Evolutionary conservation across 2,329 filamentous ascomycete species (phyloP).

Genomic region (Parastagonospora nodorum): DNA sequence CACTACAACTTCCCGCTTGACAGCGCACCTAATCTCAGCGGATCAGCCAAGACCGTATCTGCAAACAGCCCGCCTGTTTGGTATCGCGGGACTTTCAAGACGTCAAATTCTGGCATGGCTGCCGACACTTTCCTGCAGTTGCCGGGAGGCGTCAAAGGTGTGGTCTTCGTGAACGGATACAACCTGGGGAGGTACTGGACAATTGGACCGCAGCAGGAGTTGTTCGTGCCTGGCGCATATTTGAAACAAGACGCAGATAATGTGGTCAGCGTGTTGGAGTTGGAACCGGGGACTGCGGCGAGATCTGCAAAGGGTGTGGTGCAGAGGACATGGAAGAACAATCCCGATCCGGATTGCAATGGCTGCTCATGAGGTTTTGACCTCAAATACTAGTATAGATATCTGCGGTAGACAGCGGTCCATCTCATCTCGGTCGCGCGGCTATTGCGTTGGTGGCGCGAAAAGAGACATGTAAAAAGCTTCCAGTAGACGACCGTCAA

Average conservation of each 20-base stretch:
- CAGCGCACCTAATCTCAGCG: not conserved
- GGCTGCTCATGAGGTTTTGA: slow-evolving; percentile 1
- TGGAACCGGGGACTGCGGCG: slow-evolving; percentile 44
- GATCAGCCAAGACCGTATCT: not conserved
- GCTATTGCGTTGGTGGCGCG: no score
- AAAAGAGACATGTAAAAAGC: no score
- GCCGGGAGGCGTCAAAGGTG: slow-evolving; percentile 51
- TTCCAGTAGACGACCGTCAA: no score
- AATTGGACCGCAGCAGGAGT: slow-evolving; percentile 55
- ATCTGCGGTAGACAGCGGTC: no score
- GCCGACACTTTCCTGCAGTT: slow-evolving; percentile 49
- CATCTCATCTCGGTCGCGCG: no score
- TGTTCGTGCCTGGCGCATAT: slow-evolving; percentile 53
- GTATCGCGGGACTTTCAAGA: slow-evolving; percentile 25
- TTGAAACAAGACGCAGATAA: slow-evolving; percentile 42
- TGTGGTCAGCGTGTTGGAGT: slow-evolving; percentile 51
- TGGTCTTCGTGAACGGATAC: slow-evolving; percentile 54
- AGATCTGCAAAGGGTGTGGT: slow-evolving; percentile 15
- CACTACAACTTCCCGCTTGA: slow-evolving; percentile 48
- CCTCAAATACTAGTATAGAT: no score
- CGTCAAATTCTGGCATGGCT: slow-evolving; percentile 1
- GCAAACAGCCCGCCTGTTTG: slow-evolving; percentile 13
- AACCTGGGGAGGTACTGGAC: slow-evolving; percentile 56
- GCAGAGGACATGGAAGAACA: slow-evolving; percentile 38
- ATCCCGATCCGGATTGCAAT: slow-evolving; percentile 35